A percentile compares a stretch with the other conserved stretches of the same genome.
These are phyloP conservation scores for Saprolegnia parasitica DNA, from an alignment of 352 stramenopile species.

Conservation along the genomic window DNA sequence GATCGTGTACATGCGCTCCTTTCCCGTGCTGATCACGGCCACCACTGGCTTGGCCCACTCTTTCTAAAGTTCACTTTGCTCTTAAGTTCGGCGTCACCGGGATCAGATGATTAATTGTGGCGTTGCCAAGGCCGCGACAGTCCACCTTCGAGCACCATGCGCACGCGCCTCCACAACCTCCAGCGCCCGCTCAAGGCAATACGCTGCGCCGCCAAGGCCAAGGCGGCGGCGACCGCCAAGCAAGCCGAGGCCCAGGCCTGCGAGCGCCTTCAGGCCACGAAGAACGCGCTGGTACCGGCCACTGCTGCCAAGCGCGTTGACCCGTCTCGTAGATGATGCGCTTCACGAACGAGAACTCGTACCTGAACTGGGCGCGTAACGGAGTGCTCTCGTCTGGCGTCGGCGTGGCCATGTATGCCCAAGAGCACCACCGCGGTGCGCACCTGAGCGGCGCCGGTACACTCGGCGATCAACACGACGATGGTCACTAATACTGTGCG, in stretches of 20 bases:
- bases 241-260: constrained; percentile 20
- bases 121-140: constrained; percentile 1
- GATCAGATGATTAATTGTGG: constrained; percentile 20
- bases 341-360: constrained; percentile 87
- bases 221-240: background rate
- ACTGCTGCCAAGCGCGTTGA: background rate
- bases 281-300: constrained; percentile 1
- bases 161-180: constrained; percentile 13
- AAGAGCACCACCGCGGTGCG: constrained; percentile 81
- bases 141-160: constrained; percentile 2
- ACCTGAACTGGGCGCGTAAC: constrained; percentile 84
- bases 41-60: background rate
- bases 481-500: constrained; percentile 5
- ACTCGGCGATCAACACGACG: background rate
- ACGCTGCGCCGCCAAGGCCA: constrained; percentile 1
- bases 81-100: background rate
- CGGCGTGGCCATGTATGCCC: constrained; percentile 82
- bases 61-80: constrained; percentile 1
- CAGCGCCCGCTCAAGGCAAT: constrained; percentile 13
- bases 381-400: constrained; percentile 75
- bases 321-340: constrained; percentile 47
- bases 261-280: constrained; percentile 4
- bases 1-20: too few species aligned
- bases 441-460: constrained; percentile 73
- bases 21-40: too few species aligned